Base-by-base conservation (phyloP, 805 yeast species). In the Barnettozyma pratensis region DNA sequence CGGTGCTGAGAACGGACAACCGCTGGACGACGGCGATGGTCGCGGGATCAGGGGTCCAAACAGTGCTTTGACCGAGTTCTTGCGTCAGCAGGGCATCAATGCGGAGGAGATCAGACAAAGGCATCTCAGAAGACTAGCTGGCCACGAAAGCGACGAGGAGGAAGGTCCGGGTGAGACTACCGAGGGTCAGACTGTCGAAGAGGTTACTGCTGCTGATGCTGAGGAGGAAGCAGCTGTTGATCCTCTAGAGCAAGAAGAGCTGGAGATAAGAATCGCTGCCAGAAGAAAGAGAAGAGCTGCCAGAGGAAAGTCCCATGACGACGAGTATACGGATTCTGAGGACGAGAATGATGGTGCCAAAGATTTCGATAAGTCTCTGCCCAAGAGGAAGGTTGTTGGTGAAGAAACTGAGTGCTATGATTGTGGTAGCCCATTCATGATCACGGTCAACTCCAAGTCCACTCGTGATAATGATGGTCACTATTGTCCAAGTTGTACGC, bases 31-130 rank as follows among this genome's bases (percentile, higher is more conserved):
- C n/a, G 56, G 53, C 10, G 61, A 51, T 26, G 56, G 54, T 26
- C 54, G 58, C n/a, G 62, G 63, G 3, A 69, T 73, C 49, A 65
- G 70, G 51, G 78, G 78, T 1, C 78, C 96, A 41, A 88, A 87
- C 69, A 85, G 95, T 56, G 97, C 97, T 0, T 71, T 91, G 55
- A 91, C 97, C 0, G 94, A 87, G 65, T 91, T 91, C 60, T 73
- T 91, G 51, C 73, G 90, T 44, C 88, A 85, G 48, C 96, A 90
- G 65, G 97, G 97, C 35, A 91, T 91, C 67, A 85, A 73, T 60
- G 89, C 96, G 1, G 89, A 82, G 49, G 81, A 80, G 39, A 89
- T 89, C 62, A 74, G 90, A 60, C 69, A 69, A 44, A 62, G 74
- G 49, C 74, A 71, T 64, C 51, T 63, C 51, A 67, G 64, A 45